phyloP scores from a whole-genome alignment of 352 stramenopile genomes.

The Pythium graminicola region DNA sequence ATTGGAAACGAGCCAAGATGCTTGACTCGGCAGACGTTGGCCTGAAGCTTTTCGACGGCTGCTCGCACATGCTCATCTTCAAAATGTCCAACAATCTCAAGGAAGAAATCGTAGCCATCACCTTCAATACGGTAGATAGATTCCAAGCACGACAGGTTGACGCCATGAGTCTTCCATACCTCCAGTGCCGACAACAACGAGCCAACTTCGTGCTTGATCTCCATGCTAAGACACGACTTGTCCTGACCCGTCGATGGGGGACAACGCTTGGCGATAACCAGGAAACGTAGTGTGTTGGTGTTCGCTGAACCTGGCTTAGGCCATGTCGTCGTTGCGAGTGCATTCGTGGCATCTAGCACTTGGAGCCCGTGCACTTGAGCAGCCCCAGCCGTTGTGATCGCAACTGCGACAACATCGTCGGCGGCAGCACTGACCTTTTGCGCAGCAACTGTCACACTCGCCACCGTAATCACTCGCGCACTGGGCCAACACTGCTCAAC shows the following conservation, averaged over 20 bases:
- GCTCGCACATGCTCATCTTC: slow-evolving; percentile 55
- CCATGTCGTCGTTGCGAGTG: slow-evolving; percentile 38
- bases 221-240: slow-evolving; percentile 82
- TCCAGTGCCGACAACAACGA: slow-evolving; percentile 71
- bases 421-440: slow-evolving; percentile 22
- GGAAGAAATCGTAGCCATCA: slow-evolving; percentile 80
- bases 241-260: slow-evolving; percentile 62
- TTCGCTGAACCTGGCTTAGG: slow-evolving; percentile 21
- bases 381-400: slow-evolving; percentile 48
- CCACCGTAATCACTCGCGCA: slow-evolving; percentile 52
- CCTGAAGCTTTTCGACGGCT: slow-evolving; percentile 49
- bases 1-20: slow-evolving; percentile 78
- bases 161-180: slow-evolving; percentile 71
- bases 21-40: slow-evolving; percentile 53
- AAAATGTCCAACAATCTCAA: slow-evolving; percentile 74
- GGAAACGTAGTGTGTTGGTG: slow-evolving; percentile 62
- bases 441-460: slow-evolving; percentile 58
- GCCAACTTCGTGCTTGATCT: slow-evolving; percentile 83
- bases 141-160: slow-evolving; percentile 83
- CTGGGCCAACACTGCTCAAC: slow-evolving; percentile 72
- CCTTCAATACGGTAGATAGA: slow-evolving; percentile 75
- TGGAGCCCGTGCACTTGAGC: slow-evolving; percentile 34
- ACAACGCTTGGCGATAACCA: slow-evolving; percentile 63
- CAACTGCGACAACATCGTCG: slow-evolving; percentile 34
- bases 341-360: slow-evolving; percentile 46